Evolutionary conservation across 2,329 filamentous ascomycete genomes (phyloP).

Genomic region (Monosporascus sp.): DNA sequence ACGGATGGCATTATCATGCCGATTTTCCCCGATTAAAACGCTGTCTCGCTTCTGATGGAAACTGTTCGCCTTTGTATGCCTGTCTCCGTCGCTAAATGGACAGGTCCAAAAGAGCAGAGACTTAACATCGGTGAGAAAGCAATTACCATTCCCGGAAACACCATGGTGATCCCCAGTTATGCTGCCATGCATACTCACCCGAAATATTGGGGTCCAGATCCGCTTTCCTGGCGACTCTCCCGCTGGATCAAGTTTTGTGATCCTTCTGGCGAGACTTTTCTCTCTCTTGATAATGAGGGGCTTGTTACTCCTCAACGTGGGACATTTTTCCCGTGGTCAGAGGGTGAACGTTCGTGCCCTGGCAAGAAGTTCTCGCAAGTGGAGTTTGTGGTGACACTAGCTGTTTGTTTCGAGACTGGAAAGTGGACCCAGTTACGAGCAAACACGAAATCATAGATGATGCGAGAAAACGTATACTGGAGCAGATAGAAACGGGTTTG

Average conservation of each 20-base stretch:
- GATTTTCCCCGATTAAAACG: conserved; percentile 36
- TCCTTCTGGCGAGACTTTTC: neutral
- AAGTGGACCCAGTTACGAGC: conserved; percentile 7
- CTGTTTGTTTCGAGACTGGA: conserved; percentile 9
- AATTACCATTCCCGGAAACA: conserved; percentile 2
- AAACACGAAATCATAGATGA: conserved; percentile 6
- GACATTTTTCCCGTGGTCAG: conserved; percentile 24
- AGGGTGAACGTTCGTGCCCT: conserved; percentile 25
- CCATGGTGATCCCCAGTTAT: conserved; percentile 14
- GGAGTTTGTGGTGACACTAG: conserved; percentile 22
- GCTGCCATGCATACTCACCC: conserved; percentile 14
- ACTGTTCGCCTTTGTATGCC: conserved; percentile 36
- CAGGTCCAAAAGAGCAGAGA: conserved; percentile 4
- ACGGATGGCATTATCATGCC: conserved; percentile 9
- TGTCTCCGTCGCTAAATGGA: conserved; percentile 23
- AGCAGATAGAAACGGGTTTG: conserved; percentile 12
- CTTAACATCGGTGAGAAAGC: conserved; percentile 12
- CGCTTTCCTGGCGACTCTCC: conserved; percentile 14
- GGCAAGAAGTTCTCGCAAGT: conserved; percentile 30
- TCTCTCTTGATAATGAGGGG: conserved; percentile 11
- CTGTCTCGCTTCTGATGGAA: conserved; percentile 36
- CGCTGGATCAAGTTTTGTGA: conserved; percentile 9
- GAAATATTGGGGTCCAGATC: conserved; percentile 14
- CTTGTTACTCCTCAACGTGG: conserved; percentile 11
- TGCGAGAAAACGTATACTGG: conserved; percentile 6